These are phyloP conservation scores for Citrus trifoliata DNA, from an alignment of 345 rosid species.

Conservation along the genomic window DNA sequence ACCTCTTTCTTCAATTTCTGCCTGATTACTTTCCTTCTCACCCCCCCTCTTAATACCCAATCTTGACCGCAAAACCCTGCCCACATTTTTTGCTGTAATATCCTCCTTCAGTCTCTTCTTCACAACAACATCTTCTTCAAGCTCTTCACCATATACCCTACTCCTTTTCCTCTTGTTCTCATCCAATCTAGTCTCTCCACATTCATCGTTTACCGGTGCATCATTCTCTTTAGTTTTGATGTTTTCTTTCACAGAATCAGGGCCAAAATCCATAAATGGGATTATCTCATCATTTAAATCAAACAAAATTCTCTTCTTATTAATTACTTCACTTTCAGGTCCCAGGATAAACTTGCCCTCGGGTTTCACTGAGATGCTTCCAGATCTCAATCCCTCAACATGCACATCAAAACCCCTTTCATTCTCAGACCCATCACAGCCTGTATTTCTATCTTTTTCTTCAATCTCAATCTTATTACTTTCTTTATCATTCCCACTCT, in stretches of 20 bases:
- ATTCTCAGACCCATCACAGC: background rate
- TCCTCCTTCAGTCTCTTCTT: slow-evolving; percentile 24
- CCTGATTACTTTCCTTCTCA: slow-evolving; percentile 4
- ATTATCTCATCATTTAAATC: background rate
- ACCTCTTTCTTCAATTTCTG: slow-evolving; percentile 4
- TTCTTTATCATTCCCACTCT: slow-evolving; percentile 9
- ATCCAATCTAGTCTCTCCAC: slow-evolving; percentile 14
- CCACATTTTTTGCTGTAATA: slow-evolving; percentile 21
- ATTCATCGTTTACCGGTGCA: slow-evolving; percentile 4
- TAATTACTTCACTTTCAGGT: background rate
- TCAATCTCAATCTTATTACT: slow-evolving; percentile 1
- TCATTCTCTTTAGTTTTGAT: slow-evolving; percentile 9
- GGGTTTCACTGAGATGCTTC: background rate
- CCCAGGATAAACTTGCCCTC: background rate
- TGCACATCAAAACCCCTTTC: slow-evolving; percentile 2
- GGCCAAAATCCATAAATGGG: background rate
- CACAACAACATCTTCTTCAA: slow-evolving; percentile 20
- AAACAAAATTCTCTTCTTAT: background rate
- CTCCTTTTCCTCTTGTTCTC: slow-evolving; percentile 21
- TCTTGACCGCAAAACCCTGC: slow-evolving; percentile 54
- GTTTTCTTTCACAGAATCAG: slow-evolving; percentile 12
- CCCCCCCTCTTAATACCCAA: slow-evolving; percentile 21
- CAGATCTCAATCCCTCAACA: background rate
- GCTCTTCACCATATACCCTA: slow-evolving; percentile 15
- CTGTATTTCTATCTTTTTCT: slow-evolving; percentile 7